Conservation (phyloP, 2,329 filamentous ascomycete species). For the Stenocarpella maydis region DNA sequence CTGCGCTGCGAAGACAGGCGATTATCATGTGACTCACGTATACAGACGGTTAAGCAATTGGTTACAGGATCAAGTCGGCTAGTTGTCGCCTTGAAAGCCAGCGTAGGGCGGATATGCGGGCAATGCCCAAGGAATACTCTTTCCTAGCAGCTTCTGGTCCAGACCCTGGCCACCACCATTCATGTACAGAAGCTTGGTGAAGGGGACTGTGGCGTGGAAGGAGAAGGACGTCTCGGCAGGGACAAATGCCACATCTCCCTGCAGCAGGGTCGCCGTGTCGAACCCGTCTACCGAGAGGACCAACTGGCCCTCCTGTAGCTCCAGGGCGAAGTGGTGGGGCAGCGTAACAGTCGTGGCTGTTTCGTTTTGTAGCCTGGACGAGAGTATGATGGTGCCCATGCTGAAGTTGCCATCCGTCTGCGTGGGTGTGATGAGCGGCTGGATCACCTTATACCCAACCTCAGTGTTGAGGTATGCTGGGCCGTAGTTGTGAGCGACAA, state of each 20-base stretch:
- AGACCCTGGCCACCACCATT: not conserved
- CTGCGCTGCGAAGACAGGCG: not conserved
- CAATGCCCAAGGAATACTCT: not conserved
- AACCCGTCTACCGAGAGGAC: not conserved
- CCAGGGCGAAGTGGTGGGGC: not conserved
- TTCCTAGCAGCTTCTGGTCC: not conserved
- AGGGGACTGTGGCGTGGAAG: not conserved
- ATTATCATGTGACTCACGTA: not conserved
- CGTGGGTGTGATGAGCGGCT: not conserved
- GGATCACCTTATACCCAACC: not conserved
- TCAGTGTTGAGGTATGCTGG: not conserved
- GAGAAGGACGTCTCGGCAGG: not conserved
- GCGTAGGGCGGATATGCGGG: not conserved
- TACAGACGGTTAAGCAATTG: not conserved
- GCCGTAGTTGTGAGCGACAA: not conserved
- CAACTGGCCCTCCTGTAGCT: slow-evolving; percentile 1
- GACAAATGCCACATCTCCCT: not conserved
- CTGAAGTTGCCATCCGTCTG: not conserved
- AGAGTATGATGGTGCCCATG: not conserved
- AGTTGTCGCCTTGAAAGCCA: not conserved
- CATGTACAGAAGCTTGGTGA: not conserved
- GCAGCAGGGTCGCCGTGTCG: not conserved
- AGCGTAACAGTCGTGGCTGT: not conserved
- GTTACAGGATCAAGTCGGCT: not conserved
- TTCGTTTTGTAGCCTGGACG: not conserved